Evolutionary conservation across 2,329 filamentous ascomycete species (phyloP), one percentile per base, ranked within the genome.

Genomic region (Botryotinia calthae): DNA sequence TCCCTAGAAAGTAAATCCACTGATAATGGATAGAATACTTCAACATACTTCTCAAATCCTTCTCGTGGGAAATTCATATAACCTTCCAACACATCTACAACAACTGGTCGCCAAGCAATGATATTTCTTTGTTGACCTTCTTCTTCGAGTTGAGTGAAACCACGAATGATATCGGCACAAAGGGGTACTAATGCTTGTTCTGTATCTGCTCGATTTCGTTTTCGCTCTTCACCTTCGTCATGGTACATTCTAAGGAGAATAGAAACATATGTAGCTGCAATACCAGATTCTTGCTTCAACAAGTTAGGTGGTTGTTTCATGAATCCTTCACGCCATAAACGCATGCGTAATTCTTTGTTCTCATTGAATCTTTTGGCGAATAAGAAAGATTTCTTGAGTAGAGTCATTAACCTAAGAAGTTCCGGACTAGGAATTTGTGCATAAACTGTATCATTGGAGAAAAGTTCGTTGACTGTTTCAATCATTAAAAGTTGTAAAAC

Each of bases 251-350:
- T 88, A 83, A 99, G 94, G 42, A 99, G 85, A 76, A 99, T 99
- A 75, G 92, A 92, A 51, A 99, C 94, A 81, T 99, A 99, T 1
- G 97, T 98, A 3, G 93, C 93, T 0, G 96, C 96, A 72, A 92
- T 93, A 58, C 96, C 95, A 74, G 90, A 93, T 84, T 99, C 96
- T 82, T 99, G 96, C 84, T 99, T 99, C 44, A 99, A 87, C 20
- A 99, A 86, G 79, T 99, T 99, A 4, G 96, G 96, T 25, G 96
- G 95, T 81, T 99, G 96, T 84, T 97, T 97, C 96, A 99, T 99
- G 86, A 99, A 99, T 0, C 97, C 96, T 82, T 99, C 96, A 68
- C 94, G 88, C 94, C 97, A 99, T 28, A 99, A 86, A 28, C 93
- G 90, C 87, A 97, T 97, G 63, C 96, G 90, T 54, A 99, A 86